Percentiles rank a stretch among this genome's conserved stretches.
Conservation (phyloP, 73 alveolate species). For the Paramecium bursaria region DNA sequence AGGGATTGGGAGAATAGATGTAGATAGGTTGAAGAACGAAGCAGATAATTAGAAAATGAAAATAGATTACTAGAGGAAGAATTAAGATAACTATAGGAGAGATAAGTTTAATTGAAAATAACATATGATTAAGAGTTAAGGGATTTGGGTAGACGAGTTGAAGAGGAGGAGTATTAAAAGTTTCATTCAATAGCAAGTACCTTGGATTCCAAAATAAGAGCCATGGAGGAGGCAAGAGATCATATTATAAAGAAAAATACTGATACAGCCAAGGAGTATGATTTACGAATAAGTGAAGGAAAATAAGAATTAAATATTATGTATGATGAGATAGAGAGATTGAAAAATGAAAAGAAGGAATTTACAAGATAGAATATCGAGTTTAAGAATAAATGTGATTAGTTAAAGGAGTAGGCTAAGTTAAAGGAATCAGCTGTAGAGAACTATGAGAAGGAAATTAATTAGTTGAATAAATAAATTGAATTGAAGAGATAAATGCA, state of each 20-base stretch:
- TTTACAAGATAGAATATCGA: constrained; percentile 58
- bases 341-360: constrained; percentile 63
- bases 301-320: constrained; percentile 53
- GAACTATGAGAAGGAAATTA: constrained; percentile 61
- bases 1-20: constrained; percentile 74
- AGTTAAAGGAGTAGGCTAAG: constrained; percentile 48
- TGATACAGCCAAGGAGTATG: constrained; percentile 68
- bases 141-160: constrained; percentile 65
- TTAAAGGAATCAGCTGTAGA: constrained; percentile 66
- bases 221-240: constrained; percentile 68
- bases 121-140: constrained; percentile 69
- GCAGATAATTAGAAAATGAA: constrained; percentile 64
- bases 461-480: constrained; percentile 57
- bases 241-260: constrained; percentile 58
- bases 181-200: constrained; percentile 49
- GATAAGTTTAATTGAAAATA: constrained; percentile 62
- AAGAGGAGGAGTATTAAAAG: constrained; percentile 68
- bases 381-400: constrained; percentile 47
- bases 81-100: constrained; percentile 58
- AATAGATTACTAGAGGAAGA: constrained; percentile 61
- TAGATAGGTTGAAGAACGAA: constrained; percentile 62
- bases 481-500: constrained; percentile 61
- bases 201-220: constrained; percentile 67
- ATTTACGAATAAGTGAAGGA: constrained; percentile 59
- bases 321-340: constrained; percentile 64